Evolutionary conservation across 331 rosid species (phyloP).

Genomic region (Quercus lobata): DNA sequence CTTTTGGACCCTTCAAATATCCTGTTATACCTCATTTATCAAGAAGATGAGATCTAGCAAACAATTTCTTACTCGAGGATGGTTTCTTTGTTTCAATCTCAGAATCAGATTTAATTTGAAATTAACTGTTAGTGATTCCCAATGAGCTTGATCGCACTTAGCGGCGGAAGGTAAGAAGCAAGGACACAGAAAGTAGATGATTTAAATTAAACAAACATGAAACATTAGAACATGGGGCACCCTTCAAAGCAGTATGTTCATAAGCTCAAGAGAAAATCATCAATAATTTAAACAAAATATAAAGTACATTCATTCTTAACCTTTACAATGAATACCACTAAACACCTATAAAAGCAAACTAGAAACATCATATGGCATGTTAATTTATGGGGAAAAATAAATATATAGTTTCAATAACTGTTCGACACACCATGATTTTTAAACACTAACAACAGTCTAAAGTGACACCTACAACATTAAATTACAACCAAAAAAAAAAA

Average conservation of each 20-base stretch:
- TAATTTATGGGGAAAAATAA: slow-evolving; percentile 6
- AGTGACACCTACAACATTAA: slow-evolving; percentile 4
- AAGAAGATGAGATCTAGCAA: no score
- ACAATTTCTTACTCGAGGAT: no score
- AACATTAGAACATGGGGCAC: background rate
- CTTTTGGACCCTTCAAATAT: no score
- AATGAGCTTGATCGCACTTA: background rate
- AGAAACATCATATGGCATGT: background rate
- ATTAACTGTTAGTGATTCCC: background rate
- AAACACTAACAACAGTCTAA: background rate
- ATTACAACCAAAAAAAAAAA: slow-evolving; percentile 14
- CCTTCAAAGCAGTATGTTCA: background rate
- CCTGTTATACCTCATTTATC: no score
- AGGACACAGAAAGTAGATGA: background rate
- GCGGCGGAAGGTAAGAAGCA: background rate
- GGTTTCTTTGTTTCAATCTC: background rate
- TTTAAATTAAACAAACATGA: background rate
- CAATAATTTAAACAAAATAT: background rate
- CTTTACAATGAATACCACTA: background rate
- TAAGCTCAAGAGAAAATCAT: background rate
- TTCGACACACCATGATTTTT: background rate
- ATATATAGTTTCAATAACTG: slow-evolving; percentile 6
- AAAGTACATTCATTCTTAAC: background rate
- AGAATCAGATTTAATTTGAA: background rate
- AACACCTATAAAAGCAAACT: background rate